Base-by-base conservation (phyloP, 2,329 filamentous ascomycete species). In the Colletotrichum sansevieriae region DNA sequence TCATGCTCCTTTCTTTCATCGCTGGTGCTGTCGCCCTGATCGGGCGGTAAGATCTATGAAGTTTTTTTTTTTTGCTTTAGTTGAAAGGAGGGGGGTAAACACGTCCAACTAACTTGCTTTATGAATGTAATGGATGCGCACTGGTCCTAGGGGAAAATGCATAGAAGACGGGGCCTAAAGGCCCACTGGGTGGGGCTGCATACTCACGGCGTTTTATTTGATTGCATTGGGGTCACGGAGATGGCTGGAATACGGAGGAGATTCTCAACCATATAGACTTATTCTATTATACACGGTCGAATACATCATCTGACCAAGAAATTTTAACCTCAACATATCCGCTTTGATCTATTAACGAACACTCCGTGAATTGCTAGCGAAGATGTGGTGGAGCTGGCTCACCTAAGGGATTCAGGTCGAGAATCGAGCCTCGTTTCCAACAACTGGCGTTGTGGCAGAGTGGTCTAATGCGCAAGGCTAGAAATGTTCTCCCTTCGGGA, bases 1-100 rank as follows among this genome's bases (percentile, higher is more conserved):
- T 75, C 52, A 57, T 76, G 57, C 62, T 76, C 59, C 49, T 71
- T 15, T 74, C 75, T 22, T 71, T 79, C 60, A 60, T 75, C 49
- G 51, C 71, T 68, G 67, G 66, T 57, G 72, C 62, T 70, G 69
- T 71, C 20, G 64, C 64, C 33, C 44, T 71, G n/a, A 22, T 63
- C 39, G 64, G 64, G 56, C 59, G 64, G 44, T 71, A 37, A 63
- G 37, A 12, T 20, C 39, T 5, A 20, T 59, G 62, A 61, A 41
- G 49, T 35, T 6, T 13, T 20, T 4, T 8, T 13, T 13, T n/a
- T 5, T n/a, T 20, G 12, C 5, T 18, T 1, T 6, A 11, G 20
- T 18, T 8, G 13, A 15, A 44, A 35, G 13, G 20, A 13, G 51
- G 20, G 29, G 13, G 9, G 39, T 18, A 6, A 35, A 41, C 5